Conservation (phyloP, 768 basidiomycete genomes). For the Plicaturopsis crispa region DNA sequence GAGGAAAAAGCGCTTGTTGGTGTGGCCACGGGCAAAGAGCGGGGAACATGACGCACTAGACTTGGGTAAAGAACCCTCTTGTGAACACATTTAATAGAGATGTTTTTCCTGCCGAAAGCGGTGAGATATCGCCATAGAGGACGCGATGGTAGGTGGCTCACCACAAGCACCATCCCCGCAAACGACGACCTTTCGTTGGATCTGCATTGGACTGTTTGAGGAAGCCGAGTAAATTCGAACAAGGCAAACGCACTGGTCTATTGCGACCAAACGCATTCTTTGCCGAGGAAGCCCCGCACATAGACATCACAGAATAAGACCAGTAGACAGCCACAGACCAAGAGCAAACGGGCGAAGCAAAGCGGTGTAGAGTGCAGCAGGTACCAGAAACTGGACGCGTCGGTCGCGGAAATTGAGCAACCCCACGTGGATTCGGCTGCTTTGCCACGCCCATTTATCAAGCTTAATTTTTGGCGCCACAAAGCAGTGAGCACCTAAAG, state of each 20-base stretch:
- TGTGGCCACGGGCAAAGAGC: background rate
- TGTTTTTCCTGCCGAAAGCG: slow-evolving; percentile 54
- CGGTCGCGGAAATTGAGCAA: too few relatives aligned
- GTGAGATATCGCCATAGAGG: slow-evolving; percentile 13
- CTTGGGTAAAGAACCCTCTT: slow-evolving; percentile 88
- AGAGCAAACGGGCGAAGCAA: too few relatives aligned
- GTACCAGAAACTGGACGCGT: too few relatives aligned
- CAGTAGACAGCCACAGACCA: too few relatives aligned
- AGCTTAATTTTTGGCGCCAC: too few relatives aligned
- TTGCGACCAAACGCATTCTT: slow-evolving; percentile 48
- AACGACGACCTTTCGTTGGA: slow-evolving; percentile 72
- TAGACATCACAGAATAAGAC: too few relatives aligned
- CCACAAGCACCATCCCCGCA: slow-evolving; percentile 96
- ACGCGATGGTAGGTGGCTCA: slow-evolving; percentile 24
- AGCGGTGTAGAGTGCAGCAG: too few relatives aligned
- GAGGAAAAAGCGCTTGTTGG: slow-evolving; percentile 3
- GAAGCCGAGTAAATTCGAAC: background rate
- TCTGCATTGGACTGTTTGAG: slow-evolving; percentile 17
- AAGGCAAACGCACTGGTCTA: slow-evolving; percentile 34
- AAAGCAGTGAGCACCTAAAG: too few relatives aligned
- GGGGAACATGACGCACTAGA: slow-evolving; percentile 55
- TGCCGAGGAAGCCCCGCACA: slow-evolving; percentile 47
- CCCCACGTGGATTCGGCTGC: too few relatives aligned
- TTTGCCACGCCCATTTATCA: too few relatives aligned
- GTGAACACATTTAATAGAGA: slow-evolving; percentile 85